A percentile compares a stretch with the other conserved stretches of the same genome.
These are phyloP conservation scores for Alternaria sp. DNA, from an alignment of 2,329 filamentous ascomycete species.

Conservation along the genomic window DNA sequence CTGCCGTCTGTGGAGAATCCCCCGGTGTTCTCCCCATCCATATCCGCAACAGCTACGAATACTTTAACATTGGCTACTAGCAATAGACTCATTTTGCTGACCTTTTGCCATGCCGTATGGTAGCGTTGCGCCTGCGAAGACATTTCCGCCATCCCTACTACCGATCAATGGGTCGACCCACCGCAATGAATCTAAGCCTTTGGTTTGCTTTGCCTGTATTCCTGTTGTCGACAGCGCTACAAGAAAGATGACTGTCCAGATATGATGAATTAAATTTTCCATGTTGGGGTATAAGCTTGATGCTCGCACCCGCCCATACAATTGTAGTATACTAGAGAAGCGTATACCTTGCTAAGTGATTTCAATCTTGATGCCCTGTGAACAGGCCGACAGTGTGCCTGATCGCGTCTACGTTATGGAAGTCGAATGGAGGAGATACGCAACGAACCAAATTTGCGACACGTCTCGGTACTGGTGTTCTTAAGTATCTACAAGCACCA, in stretches of 20 bases:
- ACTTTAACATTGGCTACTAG: conserved; percentile 51
- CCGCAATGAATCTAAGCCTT: conserved; percentile 40
- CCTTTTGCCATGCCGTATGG: conserved; percentile 59
- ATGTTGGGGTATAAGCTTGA: conserved; percentile 1
- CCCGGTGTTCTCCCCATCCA: conserved; percentile 62
- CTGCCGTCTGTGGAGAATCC: conserved; percentile 62
- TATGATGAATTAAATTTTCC: neutral
- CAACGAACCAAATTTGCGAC: neutral
- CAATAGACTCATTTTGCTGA: conserved; percentile 4
- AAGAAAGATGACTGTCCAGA: conserved; percentile 5
- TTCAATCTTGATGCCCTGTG: neutral
- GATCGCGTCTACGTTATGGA: neutral
- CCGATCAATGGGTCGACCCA: conserved; percentile 58
- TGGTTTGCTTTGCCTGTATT: neutral
- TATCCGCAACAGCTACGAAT: conserved; percentile 56
- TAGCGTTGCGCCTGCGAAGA: conserved; percentile 58
- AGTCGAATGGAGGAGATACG: neutral
- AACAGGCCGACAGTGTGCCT: neutral
- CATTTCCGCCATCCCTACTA: conserved; percentile 56
- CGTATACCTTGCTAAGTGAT: neutral
- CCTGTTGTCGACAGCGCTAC: neutral
- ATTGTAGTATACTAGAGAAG: neutral
- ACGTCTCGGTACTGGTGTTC: neutral
- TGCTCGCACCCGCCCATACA: neutral
- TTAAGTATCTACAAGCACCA: neutral